Conservation (phyloP, 192 early-diverging fungal genomes). For the Gaertneriomyces semiglobifer region DNA sequence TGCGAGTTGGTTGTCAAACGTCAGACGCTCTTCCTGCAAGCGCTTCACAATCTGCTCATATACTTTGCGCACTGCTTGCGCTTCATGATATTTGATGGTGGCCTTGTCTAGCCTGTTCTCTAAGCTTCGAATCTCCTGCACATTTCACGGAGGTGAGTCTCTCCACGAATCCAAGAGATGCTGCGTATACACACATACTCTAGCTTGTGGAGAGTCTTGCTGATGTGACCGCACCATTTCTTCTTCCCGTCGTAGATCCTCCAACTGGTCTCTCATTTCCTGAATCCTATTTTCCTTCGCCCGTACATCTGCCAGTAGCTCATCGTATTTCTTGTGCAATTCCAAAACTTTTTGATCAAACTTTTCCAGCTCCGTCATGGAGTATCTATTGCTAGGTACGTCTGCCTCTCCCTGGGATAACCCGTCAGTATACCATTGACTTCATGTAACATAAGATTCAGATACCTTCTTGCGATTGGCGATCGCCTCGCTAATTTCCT, state of each 20-base stretch:
- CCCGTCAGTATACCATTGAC: background rate
- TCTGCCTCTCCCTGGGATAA: conserved; percentile 31
- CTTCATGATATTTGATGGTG: conserved; percentile 65
- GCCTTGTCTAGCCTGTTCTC: conserved; percentile 63
- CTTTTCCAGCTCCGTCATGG: conserved; percentile 56
- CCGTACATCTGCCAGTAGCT: conserved; percentile 52
- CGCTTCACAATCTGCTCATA: conserved; percentile 60
- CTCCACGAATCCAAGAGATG: background rate
- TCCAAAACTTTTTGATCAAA: conserved; percentile 59
- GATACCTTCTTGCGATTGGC: conserved; percentile 56
- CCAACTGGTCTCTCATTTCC: conserved; percentile 46
- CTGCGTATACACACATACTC: conserved; percentile 26
- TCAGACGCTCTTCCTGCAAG: conserved; percentile 59
- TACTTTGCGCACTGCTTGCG: conserved; percentile 58
- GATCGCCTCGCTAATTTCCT: conserved; percentile 55
- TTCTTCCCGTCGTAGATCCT: conserved; percentile 45
- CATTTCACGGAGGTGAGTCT: background rate
- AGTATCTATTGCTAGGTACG: conserved; percentile 26
- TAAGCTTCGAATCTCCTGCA: conserved; percentile 55
- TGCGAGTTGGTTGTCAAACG: conserved; percentile 59
- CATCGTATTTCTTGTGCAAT: conserved; percentile 59
- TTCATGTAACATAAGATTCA: background rate
- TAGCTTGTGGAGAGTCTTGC: conserved; percentile 52
- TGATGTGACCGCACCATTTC: conserved; percentile 45
- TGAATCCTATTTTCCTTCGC: conserved; percentile 44